Evolutionary conservation across 2,329 filamentous ascomycete species (phyloP), one percentile per base, ranked within the genome.

Genomic region (Colletotrichum cuscutae): DNA sequence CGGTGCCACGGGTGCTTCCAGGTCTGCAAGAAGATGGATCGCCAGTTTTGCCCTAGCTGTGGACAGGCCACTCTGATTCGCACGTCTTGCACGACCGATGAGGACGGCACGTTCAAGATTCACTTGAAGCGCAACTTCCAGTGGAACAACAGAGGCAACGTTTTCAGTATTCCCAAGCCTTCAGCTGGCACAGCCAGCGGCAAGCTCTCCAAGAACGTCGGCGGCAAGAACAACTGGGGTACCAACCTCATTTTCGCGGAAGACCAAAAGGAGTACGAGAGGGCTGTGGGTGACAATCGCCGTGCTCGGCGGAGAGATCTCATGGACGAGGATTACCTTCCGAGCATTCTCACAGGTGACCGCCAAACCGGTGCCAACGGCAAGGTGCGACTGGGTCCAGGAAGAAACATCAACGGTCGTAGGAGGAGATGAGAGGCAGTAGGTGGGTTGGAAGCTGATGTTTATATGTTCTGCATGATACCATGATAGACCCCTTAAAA

Each of bases 61-160:
- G 97, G 97, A 13, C 95, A 97, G 80, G 89, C 94, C 1, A 96
- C 95, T 0, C 88, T 99, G 28, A 95, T 93, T 8, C 91, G 96
- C 74, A 93, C 95, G 0, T 93, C 93, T 28, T 98, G 95, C 87
- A 93, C 93, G 32, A 98, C 95, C 4, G 92, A 95, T 78, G 86
- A 91, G 30, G 89, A 91, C 63, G 97, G 97, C 64, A 90, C 92
- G 77, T 97, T 98, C 85, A 91, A 89, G 72, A 84, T 99, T 72
- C 94, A 98, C 80, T 86, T 99, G 72, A 97, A 97, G 87, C 92
- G 92, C 83, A 98, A 98, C 82, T 98, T 97, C 87, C 95, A 98
- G 84, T 98, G 93, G 92, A 98, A 98, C 84, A 97, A 93, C 77
- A 89, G 95, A 28, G 97, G 97, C 65, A 97, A 98, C 82, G 90